Conservation (phyloP, 257 asterid genomes). For the Solanum chmielewskii region DNA sequence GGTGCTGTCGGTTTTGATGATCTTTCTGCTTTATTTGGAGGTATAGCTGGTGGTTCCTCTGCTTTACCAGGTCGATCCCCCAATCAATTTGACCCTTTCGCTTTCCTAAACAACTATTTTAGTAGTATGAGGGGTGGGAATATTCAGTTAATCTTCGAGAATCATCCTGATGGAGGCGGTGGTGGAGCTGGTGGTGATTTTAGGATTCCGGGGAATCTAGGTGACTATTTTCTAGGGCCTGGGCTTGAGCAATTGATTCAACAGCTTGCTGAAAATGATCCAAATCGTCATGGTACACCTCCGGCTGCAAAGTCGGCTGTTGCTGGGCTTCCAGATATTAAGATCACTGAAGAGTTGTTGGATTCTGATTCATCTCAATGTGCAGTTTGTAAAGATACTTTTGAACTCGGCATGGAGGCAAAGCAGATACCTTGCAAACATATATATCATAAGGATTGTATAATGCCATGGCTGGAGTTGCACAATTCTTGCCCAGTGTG, state of each 20-base stretch:
- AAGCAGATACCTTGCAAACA: slow-evolving; percentile 89
- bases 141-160: slow-evolving; percentile 57
- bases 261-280: slow-evolving; percentile 80
- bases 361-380: slow-evolving; percentile 57
- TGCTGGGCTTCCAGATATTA: slow-evolving; percentile 56
- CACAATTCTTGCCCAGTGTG: slow-evolving; percentile 93
- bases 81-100: slow-evolving; percentile 48
- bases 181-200: slow-evolving; percentile 20
- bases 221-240: slow-evolving; percentile 75
- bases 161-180: slow-evolving; percentile 36
- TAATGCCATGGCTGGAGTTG: slow-evolving; percentile 82
- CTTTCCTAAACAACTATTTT: slow-evolving; percentile 41
- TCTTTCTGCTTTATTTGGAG: slow-evolving; percentile 9
- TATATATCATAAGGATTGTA: slow-evolving; percentile 75
- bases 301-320: slow-evolving; percentile 75
- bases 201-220: slow-evolving; percentile 43
- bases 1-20: slow-evolving; percentile 14
- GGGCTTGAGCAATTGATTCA: slow-evolving; percentile 83
- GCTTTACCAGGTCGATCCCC: slow-evolving; percentile 27
- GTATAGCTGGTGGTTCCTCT: not conserved
- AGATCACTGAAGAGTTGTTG: slow-evolving; percentile 35
- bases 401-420: slow-evolving; percentile 50
- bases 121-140: slow-evolving; percentile 49
- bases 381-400: slow-evolving; percentile 81
- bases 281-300: slow-evolving; percentile 77